phyloP scores from a whole-genome alignment of 129 eudicot genomes.

The Logfia minima region DNA sequence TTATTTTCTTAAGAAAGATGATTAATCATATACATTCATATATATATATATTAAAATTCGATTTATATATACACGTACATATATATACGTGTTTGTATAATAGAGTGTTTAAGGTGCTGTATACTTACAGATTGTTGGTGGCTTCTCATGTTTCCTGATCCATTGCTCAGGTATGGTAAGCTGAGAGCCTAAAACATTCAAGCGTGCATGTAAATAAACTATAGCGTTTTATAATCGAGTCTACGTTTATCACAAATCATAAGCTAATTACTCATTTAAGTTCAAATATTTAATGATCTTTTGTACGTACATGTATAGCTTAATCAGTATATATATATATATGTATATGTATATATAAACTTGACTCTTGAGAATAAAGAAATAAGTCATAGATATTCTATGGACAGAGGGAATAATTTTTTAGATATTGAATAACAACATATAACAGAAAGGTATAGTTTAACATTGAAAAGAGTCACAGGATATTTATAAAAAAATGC shows the following conservation, averaged over 20 bases:
- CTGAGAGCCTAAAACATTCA: slow-evolving; percentile 76
- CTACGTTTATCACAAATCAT: background rate
- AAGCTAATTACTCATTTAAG: background rate
- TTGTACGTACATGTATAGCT: too few relatives aligned
- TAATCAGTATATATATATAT: too few relatives aligned
- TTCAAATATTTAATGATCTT: too few relatives aligned
- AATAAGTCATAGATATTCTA: slow-evolving; percentile 1
- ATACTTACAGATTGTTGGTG: slow-evolving; percentile 52
- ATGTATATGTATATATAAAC: background rate
- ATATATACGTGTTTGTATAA: background rate
- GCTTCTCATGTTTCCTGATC: slow-evolving; percentile 53
- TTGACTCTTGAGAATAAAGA: slow-evolving; percentile 9
- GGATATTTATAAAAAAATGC: background rate
- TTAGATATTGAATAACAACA: slow-evolving; percentile 5
- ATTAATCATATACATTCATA: background rate
- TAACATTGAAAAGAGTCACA: slow-evolving; percentile 22
- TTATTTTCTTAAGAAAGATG: background rate
- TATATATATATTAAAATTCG: too few relatives aligned
- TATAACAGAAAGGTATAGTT: slow-evolving; percentile 19
- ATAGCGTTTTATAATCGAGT: background rate
- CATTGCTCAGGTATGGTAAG: slow-evolving; percentile 77
- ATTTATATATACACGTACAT: background rate
- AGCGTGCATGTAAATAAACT: background rate
- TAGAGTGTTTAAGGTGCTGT: background rate
- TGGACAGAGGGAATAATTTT: slow-evolving; percentile 27